Evolutionary conservation across 2,329 filamentous ascomycete species (phyloP).

Genomic region (Ophiostoma himal-ulmi): DNA sequence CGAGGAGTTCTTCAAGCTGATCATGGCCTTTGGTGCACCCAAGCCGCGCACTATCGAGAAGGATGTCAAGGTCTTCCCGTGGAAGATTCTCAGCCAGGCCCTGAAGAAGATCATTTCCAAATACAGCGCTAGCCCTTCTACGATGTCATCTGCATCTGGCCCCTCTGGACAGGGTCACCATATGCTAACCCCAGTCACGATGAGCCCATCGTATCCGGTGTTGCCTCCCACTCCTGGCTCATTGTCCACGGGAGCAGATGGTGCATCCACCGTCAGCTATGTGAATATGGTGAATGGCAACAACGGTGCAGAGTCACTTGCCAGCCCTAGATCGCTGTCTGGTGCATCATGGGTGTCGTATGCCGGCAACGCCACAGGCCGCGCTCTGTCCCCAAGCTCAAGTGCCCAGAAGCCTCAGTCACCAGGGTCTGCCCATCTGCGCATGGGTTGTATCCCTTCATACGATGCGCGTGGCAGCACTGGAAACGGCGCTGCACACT

Average conservation of each 20-base stretch:
- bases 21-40: slow-evolving; percentile 93
- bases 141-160: slow-evolving; percentile 29
- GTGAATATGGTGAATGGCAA: slow-evolving; percentile 34
- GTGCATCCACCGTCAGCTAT: slow-evolving; percentile 37
- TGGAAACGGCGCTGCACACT: slow-evolving; percentile 14
- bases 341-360: slow-evolving; percentile 42
- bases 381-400: slow-evolving; percentile 40
- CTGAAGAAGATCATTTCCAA: slow-evolving; percentile 98
- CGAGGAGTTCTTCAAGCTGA: slow-evolving; percentile 97
- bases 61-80: slow-evolving; percentile 97
- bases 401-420: slow-evolving; percentile 35
- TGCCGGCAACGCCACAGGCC: slow-evolving; percentile 28
- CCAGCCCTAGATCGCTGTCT: slow-evolving; percentile 49
- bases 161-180: slow-evolving; percentile 31
- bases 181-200: slow-evolving; percentile 38
- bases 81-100: slow-evolving; percentile 80
- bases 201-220: slow-evolving; percentile 38
- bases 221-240: slow-evolving; percentile 44
- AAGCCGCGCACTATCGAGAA: slow-evolving; percentile 98
- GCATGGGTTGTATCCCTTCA: slow-evolving; percentile 35
- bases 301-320: slow-evolving; percentile 45
- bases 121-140: slow-evolving; percentile 59
- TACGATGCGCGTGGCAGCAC: slow-evolving; percentile 30
- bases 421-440: slow-evolving; percentile 31
- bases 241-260: slow-evolving; percentile 34